Conservation (phyloP, 768 basidiomycete genomes). For the Crassisporium funariophilum region DNA sequence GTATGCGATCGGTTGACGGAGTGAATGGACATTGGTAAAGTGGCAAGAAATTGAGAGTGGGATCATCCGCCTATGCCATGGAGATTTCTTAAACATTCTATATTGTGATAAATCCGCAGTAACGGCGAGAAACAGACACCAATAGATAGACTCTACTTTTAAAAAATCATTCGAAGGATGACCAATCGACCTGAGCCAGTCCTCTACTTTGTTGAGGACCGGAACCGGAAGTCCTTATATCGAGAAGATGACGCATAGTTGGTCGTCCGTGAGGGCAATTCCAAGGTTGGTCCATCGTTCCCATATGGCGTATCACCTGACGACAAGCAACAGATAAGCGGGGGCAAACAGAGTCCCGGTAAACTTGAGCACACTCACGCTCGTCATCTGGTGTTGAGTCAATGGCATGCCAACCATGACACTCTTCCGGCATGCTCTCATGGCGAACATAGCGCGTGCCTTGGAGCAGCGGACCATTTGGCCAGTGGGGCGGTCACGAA, state of each 20-base stretch:
- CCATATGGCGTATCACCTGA: constrained; percentile 81
- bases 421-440: constrained; percentile 93
- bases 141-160: constrained; percentile 3
- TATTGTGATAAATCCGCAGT: constrained; percentile 12
- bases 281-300: constrained; percentile 84
- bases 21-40: constrained; percentile 45
- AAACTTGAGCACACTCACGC: constrained; percentile 50
- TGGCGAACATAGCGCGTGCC: constrained; percentile 94
- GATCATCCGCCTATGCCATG: too few species aligned
- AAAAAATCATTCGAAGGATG: constrained; percentile 19
- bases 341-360: not conserved
- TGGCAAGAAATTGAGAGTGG: not conserved
- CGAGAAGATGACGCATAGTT: constrained; percentile 77
- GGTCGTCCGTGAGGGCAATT: constrained; percentile 87
- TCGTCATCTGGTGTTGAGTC: constrained; percentile 74
- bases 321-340: constrained; percentile 7
- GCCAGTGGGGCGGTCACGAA: constrained; percentile 76
- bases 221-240: constrained; percentile 38
- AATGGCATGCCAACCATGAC: constrained; percentile 94
- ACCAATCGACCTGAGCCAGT: constrained; percentile 40
- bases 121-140: not conserved
- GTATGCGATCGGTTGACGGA: constrained; percentile 51
- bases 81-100: too few species aligned
- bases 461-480: constrained; percentile 92
- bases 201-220: constrained; percentile 10